Base-by-base conservation (phyloP, 108 stramenopile species). In the Licmophora abbreviata region DNA sequence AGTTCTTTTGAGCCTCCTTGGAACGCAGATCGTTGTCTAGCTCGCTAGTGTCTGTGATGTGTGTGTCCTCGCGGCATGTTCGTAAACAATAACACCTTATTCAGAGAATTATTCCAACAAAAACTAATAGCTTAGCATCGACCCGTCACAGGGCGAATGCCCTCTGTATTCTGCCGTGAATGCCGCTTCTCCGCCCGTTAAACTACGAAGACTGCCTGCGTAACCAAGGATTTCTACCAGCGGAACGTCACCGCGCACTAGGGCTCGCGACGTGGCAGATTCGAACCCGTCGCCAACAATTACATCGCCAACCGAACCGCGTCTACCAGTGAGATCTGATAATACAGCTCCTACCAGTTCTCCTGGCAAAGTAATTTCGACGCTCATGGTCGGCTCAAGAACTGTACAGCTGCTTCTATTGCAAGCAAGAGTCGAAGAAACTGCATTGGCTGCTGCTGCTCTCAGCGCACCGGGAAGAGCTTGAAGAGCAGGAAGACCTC, bases 111-210 rank as follows among this genome's bases (percentile, higher is more conserved):
- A n/a, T n/a, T n/a, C n/a, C n/a, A n/a, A n/a, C n/a, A n/a, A n/a
- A n/a, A n/a, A n/a, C n/a, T n/a, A n/a, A n/a, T n/a, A n/a, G n/a
- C n/a, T n/a, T n/a, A n/a, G n/a, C n/a, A n/a, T 2, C 5, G 15
- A 40, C 20, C 2, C 18, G 2, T 50, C 30, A 29, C 73, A 69
- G 11, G 61, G 62, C 11, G 70, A 68, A 66, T 91, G 88, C 0
- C 88, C 84, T 43, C 77, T 83, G 63, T 88, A 88, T 50, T 93
- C 91, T 2, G 86, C 79, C 10, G 84, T 69, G 62, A 93, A 93
- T 7, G 71, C 71, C 27, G 80, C 91, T 61, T 88, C 85, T 27
- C 91, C 91, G 52, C 68, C 82, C 27, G 91, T 93, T 18, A 93
- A 37, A 48, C 83, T 85, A 34, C 92, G 52, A 18, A 93, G 71